These are phyloP conservation scores for Pyropia haitanensis DNA, from an alignment of 23 red algal genomes.

Conservation along the genomic window DNA sequence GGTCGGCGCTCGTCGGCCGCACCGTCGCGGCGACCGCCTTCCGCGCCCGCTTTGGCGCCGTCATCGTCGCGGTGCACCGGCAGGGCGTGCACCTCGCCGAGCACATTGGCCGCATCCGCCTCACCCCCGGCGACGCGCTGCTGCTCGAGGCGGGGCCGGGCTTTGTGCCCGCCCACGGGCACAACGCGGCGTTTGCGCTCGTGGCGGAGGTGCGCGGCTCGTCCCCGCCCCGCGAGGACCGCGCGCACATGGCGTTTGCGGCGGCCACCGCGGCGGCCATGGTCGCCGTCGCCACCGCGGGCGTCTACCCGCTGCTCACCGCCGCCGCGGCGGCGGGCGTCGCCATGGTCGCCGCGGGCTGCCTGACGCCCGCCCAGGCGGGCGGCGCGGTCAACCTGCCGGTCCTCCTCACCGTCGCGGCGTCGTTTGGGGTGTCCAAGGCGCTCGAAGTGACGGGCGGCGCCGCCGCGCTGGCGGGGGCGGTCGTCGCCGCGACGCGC, in stretches of 20 bases:
- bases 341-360: slow-evolving; percentile 57
- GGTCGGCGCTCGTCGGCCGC: slow-evolving; percentile 50
- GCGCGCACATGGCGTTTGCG: slow-evolving; percentile 66
- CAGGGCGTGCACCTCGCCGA: slow-evolving; percentile 79
- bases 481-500: slow-evolving; percentile 60
- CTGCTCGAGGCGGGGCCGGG: slow-evolving; percentile 69
- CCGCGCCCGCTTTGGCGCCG: slow-evolving; percentile 58
- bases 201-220: slow-evolving; percentile 72
- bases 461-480: slow-evolving; percentile 48
- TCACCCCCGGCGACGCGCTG: slow-evolving; percentile 64
- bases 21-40: slow-evolving; percentile 77
- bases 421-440: slow-evolving; percentile 66
- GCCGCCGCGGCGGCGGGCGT: slow-evolving; percentile 51
- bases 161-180: slow-evolving; percentile 48
- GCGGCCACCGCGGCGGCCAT: slow-evolving; percentile 43
- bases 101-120: slow-evolving; percentile 69
- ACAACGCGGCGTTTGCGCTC: slow-evolving; percentile 80
- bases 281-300: slow-evolving; percentile 62
- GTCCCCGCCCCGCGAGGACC: slow-evolving; percentile 61
- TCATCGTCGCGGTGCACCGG: slow-evolving; percentile 85
- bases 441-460: slow-evolving; percentile 70
- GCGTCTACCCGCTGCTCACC: slow-evolving; percentile 35
- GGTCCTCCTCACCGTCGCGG: slow-evolving; percentile 71
- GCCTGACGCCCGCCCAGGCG: slow-evolving; percentile 50
- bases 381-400: slow-evolving; percentile 44